A percentile compares a stretch with the other conserved stretches of the same genome.
phyloP scores from a whole-genome alignment of 495 filamentous ascomycete species.

The Tuber melanosporum region DNA sequence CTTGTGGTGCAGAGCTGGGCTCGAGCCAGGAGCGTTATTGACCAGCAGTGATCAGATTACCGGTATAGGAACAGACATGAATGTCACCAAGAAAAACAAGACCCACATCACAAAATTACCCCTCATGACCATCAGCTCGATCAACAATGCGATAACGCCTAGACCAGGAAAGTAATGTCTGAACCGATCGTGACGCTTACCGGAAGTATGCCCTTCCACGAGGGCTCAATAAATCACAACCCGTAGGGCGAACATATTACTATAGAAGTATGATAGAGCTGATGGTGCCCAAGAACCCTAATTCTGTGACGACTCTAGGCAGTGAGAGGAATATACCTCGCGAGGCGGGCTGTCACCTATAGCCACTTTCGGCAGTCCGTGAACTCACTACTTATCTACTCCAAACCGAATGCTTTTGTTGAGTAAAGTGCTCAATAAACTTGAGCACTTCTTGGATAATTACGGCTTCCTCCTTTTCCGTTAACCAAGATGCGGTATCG shows the following conservation, averaged over 20 bases:
- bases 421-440: constrained; percentile 44
- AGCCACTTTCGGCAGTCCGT: constrained; percentile 48
- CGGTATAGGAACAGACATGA: constrained; percentile 51
- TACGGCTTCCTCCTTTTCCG: constrained; percentile 48
- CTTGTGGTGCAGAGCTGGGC: constrained; percentile 48
- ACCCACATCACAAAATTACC: constrained; percentile 43
- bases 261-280: constrained; percentile 45
- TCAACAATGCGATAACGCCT: constrained; percentile 30
- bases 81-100: constrained; percentile 49
- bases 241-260: constrained; percentile 50
- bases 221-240: constrained; percentile 46
- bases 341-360: constrained; percentile 48
- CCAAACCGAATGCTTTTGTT: constrained; percentile 43
- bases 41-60: constrained; percentile 52
- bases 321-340: constrained; percentile 53
- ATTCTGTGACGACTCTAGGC: constrained; percentile 48
- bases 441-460: constrained; percentile 44
- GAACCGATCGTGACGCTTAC: constrained; percentile 26
- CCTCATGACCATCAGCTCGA: constrained; percentile 41
- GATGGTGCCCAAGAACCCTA: constrained; percentile 46
- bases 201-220: constrained; percentile 45
- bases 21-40: constrained; percentile 51
- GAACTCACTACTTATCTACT: constrained; percentile 44
- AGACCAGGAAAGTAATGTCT: constrained; percentile 11
- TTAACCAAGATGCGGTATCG: constrained; percentile 50